Conservation (phyloP, 768 basidiomycete genomes). For the Tylopilus subfusipes region DNA sequence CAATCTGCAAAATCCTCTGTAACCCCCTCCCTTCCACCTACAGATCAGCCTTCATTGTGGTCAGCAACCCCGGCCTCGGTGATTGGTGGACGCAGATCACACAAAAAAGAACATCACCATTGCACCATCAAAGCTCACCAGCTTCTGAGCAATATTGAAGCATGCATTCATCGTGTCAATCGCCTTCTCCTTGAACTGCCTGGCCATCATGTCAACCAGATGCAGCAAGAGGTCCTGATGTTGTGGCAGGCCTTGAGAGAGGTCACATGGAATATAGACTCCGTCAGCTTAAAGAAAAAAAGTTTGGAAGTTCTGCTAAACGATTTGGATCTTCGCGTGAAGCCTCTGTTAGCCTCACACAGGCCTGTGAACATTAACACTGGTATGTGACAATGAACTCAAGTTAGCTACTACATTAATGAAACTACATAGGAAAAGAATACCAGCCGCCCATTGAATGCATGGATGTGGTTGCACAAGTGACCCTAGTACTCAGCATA, state of each 20-base stretch:
- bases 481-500: not conserved
- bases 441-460: not conserved
- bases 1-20: too few relatives aligned
- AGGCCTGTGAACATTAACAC: not conserved
- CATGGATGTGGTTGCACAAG: not conserved
- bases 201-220: too few relatives aligned
- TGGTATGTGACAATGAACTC: not conserved
- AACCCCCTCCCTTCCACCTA: not conserved
- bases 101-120: too few relatives aligned
- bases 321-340: not conserved
- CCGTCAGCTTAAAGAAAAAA: too few relatives aligned
- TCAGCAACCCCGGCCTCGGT: not conserved
- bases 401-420: not conserved
- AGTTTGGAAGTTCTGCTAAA: not conserved
- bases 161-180: too few relatives aligned
- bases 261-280: too few relatives aligned
- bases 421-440: not conserved
- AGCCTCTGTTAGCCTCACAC: not conserved
- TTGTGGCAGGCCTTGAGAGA: too few relatives aligned
- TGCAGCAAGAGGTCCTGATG: too few relatives aligned
- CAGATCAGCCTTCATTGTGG: not conserved
- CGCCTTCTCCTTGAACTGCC: too few relatives aligned
- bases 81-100: not conserved
- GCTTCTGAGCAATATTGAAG: too few relatives aligned
- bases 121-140: too few relatives aligned